Base-by-base conservation (phyloP, 164 flowering plant species). In the Stephania japonica region DNA sequence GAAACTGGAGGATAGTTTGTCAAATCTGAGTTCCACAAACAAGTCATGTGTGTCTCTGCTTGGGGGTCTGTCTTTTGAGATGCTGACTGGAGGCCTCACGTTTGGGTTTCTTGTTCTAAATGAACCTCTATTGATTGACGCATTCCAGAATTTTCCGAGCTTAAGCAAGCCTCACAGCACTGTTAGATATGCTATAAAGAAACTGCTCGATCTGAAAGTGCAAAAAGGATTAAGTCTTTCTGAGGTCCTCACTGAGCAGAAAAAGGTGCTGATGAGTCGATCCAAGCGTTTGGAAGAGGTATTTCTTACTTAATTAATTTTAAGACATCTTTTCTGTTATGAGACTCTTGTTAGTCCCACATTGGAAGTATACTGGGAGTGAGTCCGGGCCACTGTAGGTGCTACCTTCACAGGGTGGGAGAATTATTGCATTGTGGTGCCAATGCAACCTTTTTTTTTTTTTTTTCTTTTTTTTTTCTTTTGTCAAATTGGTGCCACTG, bases 141-240 rank as follows among this genome's bases (percentile, higher is more conserved):
- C 87, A 67, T 84, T 90, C 74, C 59, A 87, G 75, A 84, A 83
- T 78, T 88, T 86, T 70, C 87, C 90, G 12, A 90, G 92, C 42
- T 78, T 93, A 70, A 87, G 90, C 85, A 89, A 85, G 81, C 99
- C 99, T 75, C 98, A 95, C 75, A 76, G 87, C 78, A 95, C 99
- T 27, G 80, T 84, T 43, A 89, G 81, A 76, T 93, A 95, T 77
- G 86, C 97, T 13, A 77, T 87, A 23, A 95, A 87, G 82, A 95
- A 90, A 81, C 75, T 95, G 84, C 79, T 95, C 75, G 84, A 74
- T 69, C 76, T 87, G 71, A 81, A 71, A 70, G 93, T 87, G 76
- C 85, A 79, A 78, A 87, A 87, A 70, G 76, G 70, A 9, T 85
- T 76, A 16, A 83, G 59, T 66, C 79, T 90, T 25, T 25, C 74